Conservation (phyloP, 169 alveolate species). For the Plasmodium cynomolgi region DNA sequence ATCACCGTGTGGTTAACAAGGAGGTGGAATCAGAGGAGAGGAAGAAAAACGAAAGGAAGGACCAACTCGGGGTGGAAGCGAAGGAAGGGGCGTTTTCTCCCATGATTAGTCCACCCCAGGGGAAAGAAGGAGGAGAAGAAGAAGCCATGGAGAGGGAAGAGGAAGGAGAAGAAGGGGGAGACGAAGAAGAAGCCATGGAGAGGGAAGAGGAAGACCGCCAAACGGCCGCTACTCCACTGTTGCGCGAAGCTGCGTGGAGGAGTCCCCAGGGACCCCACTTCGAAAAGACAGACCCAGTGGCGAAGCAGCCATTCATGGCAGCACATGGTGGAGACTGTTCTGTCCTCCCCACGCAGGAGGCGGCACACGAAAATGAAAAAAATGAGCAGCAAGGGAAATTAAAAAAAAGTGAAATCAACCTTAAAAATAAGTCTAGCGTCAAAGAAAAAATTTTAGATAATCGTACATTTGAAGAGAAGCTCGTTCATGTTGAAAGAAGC, state of each 20-base stretch:
- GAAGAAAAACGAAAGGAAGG: neutral
- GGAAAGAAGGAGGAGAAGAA: neutral
- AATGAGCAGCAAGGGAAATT: neutral
- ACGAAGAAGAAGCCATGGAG: neutral
- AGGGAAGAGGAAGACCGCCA: neutral
- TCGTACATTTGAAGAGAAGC: neutral
- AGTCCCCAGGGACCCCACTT: neutral
- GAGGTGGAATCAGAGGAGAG: neutral
- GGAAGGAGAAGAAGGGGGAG: neutral
- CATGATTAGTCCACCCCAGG: neutral
- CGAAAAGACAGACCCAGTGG: neutral
- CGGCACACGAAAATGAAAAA: neutral
- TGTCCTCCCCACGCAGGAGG: neutral
- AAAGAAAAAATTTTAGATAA: neutral
- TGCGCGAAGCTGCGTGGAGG: neutral
- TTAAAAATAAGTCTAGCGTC: constrained; percentile 4
- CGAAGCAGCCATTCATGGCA: neutral
- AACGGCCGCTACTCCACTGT: neutral
- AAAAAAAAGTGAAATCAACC: neutral
- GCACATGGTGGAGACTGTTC: neutral
- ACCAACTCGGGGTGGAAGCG: neutral
- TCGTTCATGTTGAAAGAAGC: neutral
- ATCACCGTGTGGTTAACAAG: neutral
- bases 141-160: neutral
- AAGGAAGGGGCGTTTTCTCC: neutral